These are phyloP conservation scores for Phytomonas francai DNA, from an alignment of 208 protist genomes.

Conservation along the genomic window DNA sequence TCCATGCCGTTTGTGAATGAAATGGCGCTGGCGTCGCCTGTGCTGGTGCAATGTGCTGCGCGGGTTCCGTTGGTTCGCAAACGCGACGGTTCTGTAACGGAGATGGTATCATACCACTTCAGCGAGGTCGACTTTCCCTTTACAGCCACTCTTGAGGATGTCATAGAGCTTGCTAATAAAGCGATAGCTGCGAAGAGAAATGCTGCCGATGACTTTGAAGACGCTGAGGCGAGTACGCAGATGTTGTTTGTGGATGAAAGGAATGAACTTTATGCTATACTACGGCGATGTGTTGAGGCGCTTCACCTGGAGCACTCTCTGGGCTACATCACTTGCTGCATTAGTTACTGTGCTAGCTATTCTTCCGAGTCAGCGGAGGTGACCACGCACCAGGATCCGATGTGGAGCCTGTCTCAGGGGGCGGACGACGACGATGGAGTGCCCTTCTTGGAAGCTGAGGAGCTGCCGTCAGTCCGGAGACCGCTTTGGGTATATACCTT, in stretches of 20 bases:
- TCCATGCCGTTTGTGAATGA: conserved; percentile 67
- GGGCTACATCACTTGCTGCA: conserved; percentile 38
- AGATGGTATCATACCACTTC: conserved; percentile 15
- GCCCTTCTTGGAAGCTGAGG: background rate
- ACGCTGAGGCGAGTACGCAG: background rate
- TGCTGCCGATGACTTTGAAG: background rate
- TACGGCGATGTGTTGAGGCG: conserved; percentile 21
- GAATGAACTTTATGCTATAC: conserved; percentile 8
- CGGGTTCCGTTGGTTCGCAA: conserved; percentile 28
- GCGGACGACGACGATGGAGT: background rate
- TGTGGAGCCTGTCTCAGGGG: background rate
- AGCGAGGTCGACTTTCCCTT: conserved; percentile 42
- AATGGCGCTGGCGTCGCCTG: conserved; percentile 54
- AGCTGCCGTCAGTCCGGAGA: background rate
- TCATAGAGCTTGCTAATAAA: conserved; percentile 16
- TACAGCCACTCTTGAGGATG: conserved; percentile 24
- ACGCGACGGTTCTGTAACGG: conserved; percentile 20
- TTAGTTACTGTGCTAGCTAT: conserved; percentile 17
- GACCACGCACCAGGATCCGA: background rate
- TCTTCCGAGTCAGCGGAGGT: background rate
- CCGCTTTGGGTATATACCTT: conserved; percentile 17
- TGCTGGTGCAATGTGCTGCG: conserved; percentile 63
- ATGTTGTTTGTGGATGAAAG: conserved; percentile 13
- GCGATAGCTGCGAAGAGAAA: conserved; percentile 11
- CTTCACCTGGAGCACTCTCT: conserved; percentile 54